Base-by-base conservation (phyloP, 140 eudicot genomes). In the Ambrosia hybrid region DNA sequence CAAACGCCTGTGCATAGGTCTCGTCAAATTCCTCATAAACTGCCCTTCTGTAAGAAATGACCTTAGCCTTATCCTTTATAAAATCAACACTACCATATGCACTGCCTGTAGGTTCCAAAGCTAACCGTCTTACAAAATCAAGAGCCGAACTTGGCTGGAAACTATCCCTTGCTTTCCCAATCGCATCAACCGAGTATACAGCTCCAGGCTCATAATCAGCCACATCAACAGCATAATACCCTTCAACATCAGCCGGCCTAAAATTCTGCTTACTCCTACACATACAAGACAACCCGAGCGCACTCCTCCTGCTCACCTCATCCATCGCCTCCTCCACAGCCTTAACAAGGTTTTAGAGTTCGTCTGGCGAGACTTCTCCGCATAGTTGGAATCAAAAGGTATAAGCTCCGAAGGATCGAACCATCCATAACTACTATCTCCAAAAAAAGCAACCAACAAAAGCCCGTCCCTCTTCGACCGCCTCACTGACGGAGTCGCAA, bases 381-480 rank as follows among this genome's bases (percentile, higher is more conserved):
- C 78, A 77, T 65, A 92, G 71, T 80, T 78, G 4, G 80, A 70
- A 57, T 83, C 95, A 71, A 89, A 92, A 0, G 95, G 95, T 17
- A 92, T 17, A 46, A 92, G 84, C 71, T 92, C 93, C 0, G 82
- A 83, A n/a, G 87, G 89, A 8, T 89, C 81, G 65, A 89, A 92
- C 98, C 98, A 92, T 26, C 96, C 96, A 30, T 89, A 92, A 77
- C 98, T 92, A 62, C 89, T 79, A 74, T 89, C 96, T 21, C 98
- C 98, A 65, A 87, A 92, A 48, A 92, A 92, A 0, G 96, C 98
- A 53, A 92, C 98, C 86, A 92, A 53, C 52, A 92, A 75, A 52
- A 84, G 85, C 4, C 96, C 98, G 13, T 85, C 89, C 41, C 84
- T 80, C 74, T 88, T 87, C 5, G 76, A 73, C 57, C 89, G 45